A percentile compares a stretch with the other conserved stretches of the same genome.
Conservation (phyloP, 257 asterid genomes). For the Cordia subcordata region DNA sequence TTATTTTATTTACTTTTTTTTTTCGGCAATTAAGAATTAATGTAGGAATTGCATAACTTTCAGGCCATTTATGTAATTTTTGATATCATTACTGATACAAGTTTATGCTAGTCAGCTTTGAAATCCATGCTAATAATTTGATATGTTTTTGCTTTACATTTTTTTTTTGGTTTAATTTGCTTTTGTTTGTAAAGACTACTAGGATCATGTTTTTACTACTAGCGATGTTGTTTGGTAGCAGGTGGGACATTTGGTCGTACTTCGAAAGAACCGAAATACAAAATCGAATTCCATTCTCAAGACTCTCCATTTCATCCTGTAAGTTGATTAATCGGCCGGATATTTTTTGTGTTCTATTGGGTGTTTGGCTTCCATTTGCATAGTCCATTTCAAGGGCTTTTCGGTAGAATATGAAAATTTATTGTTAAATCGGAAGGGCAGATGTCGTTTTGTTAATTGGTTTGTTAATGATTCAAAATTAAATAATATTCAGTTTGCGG, state of each 20-base stretch:
- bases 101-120: not conserved
- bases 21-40: not conserved
- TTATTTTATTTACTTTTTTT: too few relatives aligned
- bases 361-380: not conserved
- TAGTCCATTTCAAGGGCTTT: not conserved
- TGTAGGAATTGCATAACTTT: not conserved
- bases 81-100: not conserved
- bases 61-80: not conserved
- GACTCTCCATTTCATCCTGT: constrained; percentile 79
- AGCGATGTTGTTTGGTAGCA: constrained; percentile 17
- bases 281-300: constrained; percentile 75
- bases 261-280: constrained; percentile 87
- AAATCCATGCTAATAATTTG: too few relatives aligned
- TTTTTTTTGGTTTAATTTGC: not conserved
- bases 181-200: not conserved
- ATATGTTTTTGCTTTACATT: too few relatives aligned
- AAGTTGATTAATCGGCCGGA: constrained; percentile 27
- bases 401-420: too few relatives aligned
- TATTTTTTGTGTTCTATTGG: not conserved
- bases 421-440: too few relatives aligned
- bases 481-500: not conserved
- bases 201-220: not conserved
- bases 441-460: too few relatives aligned
- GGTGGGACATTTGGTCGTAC: constrained; percentile 73
- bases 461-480: too few relatives aligned